Conservation (phyloP, 768 basidiomycete genomes). For the Phlebiopsis gigantea region DNA sequence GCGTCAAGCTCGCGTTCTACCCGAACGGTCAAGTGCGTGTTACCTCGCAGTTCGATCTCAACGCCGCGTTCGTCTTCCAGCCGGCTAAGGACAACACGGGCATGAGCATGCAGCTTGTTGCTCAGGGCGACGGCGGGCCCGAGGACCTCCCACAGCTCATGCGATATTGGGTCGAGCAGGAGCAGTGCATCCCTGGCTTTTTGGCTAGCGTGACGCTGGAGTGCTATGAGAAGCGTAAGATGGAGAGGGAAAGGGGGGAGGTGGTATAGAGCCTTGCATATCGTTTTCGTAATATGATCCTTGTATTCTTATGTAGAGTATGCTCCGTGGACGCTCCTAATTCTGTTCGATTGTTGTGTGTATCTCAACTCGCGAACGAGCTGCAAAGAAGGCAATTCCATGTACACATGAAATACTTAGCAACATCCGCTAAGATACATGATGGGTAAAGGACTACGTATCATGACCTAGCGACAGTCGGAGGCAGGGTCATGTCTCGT, state of each 20-base stretch:
- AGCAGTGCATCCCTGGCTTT: conserved; percentile 86
- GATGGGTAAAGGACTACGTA: no score
- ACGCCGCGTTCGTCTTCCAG: conserved; percentile 84
- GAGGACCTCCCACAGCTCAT: conserved; percentile 71
- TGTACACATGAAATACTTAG: no score
- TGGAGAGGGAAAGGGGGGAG: neutral
- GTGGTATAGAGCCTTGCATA: no score
- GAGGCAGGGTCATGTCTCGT: no score
- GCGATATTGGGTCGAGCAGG: conserved; percentile 81
- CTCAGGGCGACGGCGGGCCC: conserved; percentile 68
- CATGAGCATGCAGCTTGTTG: conserved; percentile 64
- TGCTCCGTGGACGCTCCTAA: no score
- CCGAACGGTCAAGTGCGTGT: conserved; percentile 87
- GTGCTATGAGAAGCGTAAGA: conserved; percentile 63
- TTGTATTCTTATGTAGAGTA: no score
- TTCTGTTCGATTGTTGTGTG: no score
- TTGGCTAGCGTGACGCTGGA: conserved; percentile 85
- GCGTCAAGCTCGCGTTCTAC: conserved; percentile 88
- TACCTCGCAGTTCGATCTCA: conserved; percentile 85
- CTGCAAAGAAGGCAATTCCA: no score
- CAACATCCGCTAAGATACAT: no score
- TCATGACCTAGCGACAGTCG: no score
- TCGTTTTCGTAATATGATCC: no score
- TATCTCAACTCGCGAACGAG: no score
- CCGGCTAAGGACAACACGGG: conserved; percentile 35